A percentile compares a stretch with the other conserved stretches of the same genome.
phyloP scores from a whole-genome alignment of 2,329 filamentous ascomycete species.

The Stachybotrys chartarum region DNA sequence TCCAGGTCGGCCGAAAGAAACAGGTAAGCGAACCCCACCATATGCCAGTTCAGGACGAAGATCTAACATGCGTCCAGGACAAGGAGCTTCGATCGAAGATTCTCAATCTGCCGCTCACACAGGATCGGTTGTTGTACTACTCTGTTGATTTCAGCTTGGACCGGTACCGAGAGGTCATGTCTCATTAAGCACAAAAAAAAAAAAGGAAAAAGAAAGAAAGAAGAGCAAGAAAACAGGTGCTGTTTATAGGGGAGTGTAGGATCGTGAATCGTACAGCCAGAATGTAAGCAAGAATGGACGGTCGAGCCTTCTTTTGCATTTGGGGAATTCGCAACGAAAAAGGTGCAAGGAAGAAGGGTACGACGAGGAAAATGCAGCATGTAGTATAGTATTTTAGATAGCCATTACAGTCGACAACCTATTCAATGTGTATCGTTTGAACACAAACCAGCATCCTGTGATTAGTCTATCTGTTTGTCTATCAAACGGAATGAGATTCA shows the following conservation, averaged over 20 bases:
- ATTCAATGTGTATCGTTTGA: too few species aligned
- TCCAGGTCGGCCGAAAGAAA: constrained; percentile 46
- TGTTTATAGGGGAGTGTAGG: not conserved
- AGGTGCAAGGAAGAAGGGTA: not conserved
- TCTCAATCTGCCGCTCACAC: constrained; percentile 58
- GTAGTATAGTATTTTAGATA: constrained; percentile 4
- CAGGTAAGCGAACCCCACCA: constrained; percentile 36
- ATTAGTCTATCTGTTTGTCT: too few species aligned
- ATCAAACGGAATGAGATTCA: too few species aligned
- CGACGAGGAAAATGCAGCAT: not conserved
- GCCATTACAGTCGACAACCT: not conserved
- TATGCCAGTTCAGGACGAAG: not conserved
- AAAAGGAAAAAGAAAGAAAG: not conserved
- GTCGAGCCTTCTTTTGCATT: too few species aligned
- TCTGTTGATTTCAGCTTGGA: constrained; percentile 61
- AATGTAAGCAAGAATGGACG: too few species aligned
- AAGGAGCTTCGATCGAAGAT: constrained; percentile 34
- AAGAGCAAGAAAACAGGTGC: not conserved
- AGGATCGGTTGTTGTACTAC: constrained; percentile 65
- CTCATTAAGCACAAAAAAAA: constrained; percentile 18
- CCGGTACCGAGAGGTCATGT: constrained; percentile 62
- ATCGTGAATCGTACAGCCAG: too few species aligned
- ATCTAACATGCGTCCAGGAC: constrained; percentile 19
- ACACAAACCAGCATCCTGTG: too few species aligned
- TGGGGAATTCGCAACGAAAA: not conserved